Evolutionary conservation across 352 stramenopile species (phyloP).

Genomic region (Phytophthora litchii): DNA sequence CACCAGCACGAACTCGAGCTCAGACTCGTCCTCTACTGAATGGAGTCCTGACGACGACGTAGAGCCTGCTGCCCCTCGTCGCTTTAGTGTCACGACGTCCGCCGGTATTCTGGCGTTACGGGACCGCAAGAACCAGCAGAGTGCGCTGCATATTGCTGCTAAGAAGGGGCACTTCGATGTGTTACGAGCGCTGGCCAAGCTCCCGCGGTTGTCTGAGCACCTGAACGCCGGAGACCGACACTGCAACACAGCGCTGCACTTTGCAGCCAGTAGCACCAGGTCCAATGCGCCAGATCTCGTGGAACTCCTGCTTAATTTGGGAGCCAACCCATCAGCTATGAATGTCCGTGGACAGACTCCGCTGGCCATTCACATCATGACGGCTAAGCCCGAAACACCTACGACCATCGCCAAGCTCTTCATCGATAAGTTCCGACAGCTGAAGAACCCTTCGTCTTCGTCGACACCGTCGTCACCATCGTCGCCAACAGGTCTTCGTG

Average conservation of each 20-base stretch:
- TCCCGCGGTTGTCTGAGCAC: conserved; percentile 70
- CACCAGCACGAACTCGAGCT: conserved; percentile 38
- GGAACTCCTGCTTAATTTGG: conserved; percentile 67
- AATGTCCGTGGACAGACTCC: conserved; percentile 87
- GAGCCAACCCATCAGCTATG: conserved; percentile 62
- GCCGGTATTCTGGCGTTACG: conserved; percentile 77
- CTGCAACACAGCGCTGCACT: conserved; percentile 84
- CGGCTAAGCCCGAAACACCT: conserved; percentile 60
- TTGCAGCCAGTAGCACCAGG: conserved; percentile 68
- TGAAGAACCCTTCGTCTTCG: conserved; percentile 17
- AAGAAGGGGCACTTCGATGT: conserved; percentile 87
- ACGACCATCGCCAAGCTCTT: conserved; percentile 58
- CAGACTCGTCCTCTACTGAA: conserved; percentile 36
- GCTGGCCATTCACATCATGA: conserved; percentile 86
- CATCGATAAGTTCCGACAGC: conserved; percentile 49
- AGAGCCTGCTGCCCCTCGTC: conserved; percentile 24
- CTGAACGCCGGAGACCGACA: conserved; percentile 81
- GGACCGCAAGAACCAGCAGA: conserved; percentile 87
- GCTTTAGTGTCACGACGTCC: conserved; percentile 41
- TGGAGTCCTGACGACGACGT: conserved; percentile 42
- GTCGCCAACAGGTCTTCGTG: conserved; percentile 18
- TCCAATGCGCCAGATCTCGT: conserved; percentile 69
- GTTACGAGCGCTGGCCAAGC: conserved; percentile 76
- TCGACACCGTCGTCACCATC: conserved; percentile 26
- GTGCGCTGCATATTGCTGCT: conserved; percentile 81